A percentile compares a stretch with the other conserved stretches of the same genome.
Conservation (phyloP, 2,329 filamentous ascomycete genomes). For the Penicillium occitanis region DNA sequence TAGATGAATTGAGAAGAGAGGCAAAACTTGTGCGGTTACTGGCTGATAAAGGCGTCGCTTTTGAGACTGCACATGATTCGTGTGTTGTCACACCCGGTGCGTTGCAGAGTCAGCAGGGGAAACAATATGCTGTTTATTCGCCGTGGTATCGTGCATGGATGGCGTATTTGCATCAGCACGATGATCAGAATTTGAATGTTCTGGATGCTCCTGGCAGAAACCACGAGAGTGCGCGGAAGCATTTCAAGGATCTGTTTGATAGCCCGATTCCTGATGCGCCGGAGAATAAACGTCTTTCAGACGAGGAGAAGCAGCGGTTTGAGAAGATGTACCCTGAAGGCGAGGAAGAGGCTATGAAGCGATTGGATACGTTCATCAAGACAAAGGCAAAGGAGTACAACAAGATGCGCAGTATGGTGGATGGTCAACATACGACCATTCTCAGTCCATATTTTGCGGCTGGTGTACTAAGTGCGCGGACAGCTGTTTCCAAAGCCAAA, state of each 20-base stretch:
- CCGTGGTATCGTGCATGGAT: constrained; percentile 82
- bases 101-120: constrained; percentile 66
- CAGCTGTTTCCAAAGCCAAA: constrained; percentile 63
- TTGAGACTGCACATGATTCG: constrained; percentile 75
- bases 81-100: constrained; percentile 76
- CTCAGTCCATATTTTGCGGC: constrained; percentile 72
- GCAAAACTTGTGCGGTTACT: constrained; percentile 62
- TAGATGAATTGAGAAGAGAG: constrained; percentile 82
- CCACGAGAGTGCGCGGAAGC: constrained; percentile 47
- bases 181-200: constrained; percentile 60
- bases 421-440: constrained; percentile 62
- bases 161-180: constrained; percentile 67
- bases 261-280: constrained; percentile 62
- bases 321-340: constrained; percentile 69
- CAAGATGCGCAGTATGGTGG: constrained; percentile 65
- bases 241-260: constrained; percentile 60
- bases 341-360: constrained; percentile 66
- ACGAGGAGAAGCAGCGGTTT: constrained; percentile 60
- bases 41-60: constrained; percentile 62
- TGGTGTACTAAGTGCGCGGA: constrained; percentile 67
- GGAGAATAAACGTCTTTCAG: constrained; percentile 59
- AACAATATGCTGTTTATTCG: constrained; percentile 78
- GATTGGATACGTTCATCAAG: constrained; percentile 67
- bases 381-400: constrained; percentile 64
- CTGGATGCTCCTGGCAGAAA: constrained; percentile 61